phyloP scores from a whole-genome alignment of 2,329 filamentous ascomycete species.

The Colletotrichum neosansevieriae region DNA sequence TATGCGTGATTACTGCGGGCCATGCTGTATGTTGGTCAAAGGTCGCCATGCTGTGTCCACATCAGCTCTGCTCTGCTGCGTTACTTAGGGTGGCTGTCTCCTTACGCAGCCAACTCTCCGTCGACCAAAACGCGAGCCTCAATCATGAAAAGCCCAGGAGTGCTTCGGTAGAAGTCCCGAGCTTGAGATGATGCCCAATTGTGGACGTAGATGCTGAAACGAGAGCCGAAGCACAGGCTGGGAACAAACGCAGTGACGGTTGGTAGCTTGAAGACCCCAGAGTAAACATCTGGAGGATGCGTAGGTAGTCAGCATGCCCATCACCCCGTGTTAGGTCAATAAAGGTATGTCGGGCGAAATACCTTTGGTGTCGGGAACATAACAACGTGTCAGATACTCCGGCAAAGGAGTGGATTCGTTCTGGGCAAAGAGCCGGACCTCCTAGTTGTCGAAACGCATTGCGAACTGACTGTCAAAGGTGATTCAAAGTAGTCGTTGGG shows the following conservation, averaged over 20 bases:
- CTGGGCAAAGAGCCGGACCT: constrained; percentile 81
- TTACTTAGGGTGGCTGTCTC: no score
- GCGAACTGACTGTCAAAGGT: constrained; percentile 42
- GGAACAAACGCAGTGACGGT: constrained; percentile 79
- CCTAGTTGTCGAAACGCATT: constrained; percentile 91
- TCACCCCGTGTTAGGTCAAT: not conserved
- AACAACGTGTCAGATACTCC: constrained; percentile 85
- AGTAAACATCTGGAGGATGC: constrained; percentile 58
- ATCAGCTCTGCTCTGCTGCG: not conserved
- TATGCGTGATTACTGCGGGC: constrained; percentile 62
- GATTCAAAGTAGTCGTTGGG: not conserved
- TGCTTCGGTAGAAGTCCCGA: constrained; percentile 66
- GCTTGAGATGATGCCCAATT: constrained; percentile 77
- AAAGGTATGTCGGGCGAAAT: no score
- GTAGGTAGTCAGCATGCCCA: not conserved
- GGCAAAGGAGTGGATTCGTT: constrained; percentile 77
- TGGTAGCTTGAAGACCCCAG: constrained; percentile 65
- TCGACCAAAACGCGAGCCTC: constrained; percentile 78
- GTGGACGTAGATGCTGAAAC: constrained; percentile 81
- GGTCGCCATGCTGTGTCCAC: constrained; percentile 57
- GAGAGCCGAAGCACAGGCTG: constrained; percentile 66
- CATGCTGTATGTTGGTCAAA: constrained; percentile 64
- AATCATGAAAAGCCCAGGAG: constrained; percentile 68
- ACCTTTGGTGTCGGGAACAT: constrained; percentile 67
- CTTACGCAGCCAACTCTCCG: constrained; percentile 72